Evolutionary conservation across 257 asterid species (phyloP), one percentile per base, ranked within the genome.

Genomic region (Jacaranda mimosifolia): DNA sequence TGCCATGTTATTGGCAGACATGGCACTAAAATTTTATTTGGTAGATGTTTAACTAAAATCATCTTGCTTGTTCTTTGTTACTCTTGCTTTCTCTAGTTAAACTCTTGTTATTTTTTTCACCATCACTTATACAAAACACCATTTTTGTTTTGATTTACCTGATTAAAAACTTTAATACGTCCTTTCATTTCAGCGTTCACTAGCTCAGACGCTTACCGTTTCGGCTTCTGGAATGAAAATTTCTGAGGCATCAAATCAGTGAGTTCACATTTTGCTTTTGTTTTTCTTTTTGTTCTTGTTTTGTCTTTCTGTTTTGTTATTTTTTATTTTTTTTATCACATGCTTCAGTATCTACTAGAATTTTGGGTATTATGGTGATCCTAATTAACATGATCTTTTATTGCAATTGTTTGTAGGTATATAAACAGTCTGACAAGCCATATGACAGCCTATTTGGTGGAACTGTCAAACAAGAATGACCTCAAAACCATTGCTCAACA

Each of bases 131-230:
- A 46, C 70, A 13, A 57, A 40, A 52, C 62, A 48, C 73, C 72
- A 49, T 70, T 43, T 68, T 55, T 43, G 0, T 38, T 18, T 58
- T 39, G 36, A 36, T 43, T 38, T 59, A 43, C 71, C 55, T 56
- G 7, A 60, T 42, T 39, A 26, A 55, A 60, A 57, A 58, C 63
- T 78, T n/a, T 73, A 52, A n/a, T 43, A 63, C 19, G 8, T 70
- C 46, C 48, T 68, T 71, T 51, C 48, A 14, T 84, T 77, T 63
- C 97, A 95, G 99, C 98, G 98, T 53, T 91, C 98, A 42, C 87
- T 95, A 82, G 97, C 98, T 73, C 97, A 93, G 86, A 88, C 96
- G 59, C 91, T 95, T 77, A 81, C 94, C 77, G 79, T 88, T 58
- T 90, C 99, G 66, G 95, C 99, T 77, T 81, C 87, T 76, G 90